phyloP scores from a whole-genome alignment of 345 rosid genomes.

The Pugionium cornutum region DNA sequence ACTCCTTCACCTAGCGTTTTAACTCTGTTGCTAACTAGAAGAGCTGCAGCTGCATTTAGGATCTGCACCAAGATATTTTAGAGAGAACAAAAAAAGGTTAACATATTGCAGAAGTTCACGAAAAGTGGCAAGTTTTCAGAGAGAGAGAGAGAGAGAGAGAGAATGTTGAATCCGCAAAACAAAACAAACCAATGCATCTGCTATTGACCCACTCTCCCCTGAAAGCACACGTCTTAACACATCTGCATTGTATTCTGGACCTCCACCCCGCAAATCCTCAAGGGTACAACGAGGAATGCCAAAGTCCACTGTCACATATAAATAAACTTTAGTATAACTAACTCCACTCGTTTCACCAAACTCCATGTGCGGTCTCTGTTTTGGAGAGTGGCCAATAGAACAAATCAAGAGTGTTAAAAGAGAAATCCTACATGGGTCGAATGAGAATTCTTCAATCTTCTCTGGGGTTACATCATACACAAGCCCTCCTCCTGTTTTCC shows the following conservation, averaged over 20 bases:
- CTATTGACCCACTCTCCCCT: constrained; percentile 78
- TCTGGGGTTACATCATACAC: constrained; percentile 69
- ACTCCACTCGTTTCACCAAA: background rate
- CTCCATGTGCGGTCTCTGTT: background rate
- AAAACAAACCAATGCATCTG: constrained; percentile 75
- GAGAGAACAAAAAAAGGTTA: background rate
- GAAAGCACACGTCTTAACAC: constrained; percentile 67
- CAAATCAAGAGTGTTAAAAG: background rate
- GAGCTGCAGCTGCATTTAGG: constrained; percentile 95
- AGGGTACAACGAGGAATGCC: constrained; percentile 88
- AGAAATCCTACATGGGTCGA: constrained; percentile 75
- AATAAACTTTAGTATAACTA: background rate
- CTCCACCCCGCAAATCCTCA: constrained; percentile 80
- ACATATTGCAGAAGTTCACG: background rate
- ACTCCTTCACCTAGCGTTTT: constrained; percentile 72
- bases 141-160: background rate
- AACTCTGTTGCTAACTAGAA: constrained; percentile 60
- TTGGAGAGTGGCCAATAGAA: too few species aligned
- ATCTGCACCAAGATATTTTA: constrained; percentile 45
- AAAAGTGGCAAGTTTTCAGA: too few species aligned
- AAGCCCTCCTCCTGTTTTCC: constrained; percentile 64
- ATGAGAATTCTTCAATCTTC: constrained; percentile 68
- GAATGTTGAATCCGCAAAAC: constrained; percentile 8
- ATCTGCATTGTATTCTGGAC: constrained; percentile 68
- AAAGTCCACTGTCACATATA: constrained; percentile 65